Evolutionary conservation across 192 early-diverging fungal genomes (phyloP).

Genomic region (Coemansia sp.): DNA sequence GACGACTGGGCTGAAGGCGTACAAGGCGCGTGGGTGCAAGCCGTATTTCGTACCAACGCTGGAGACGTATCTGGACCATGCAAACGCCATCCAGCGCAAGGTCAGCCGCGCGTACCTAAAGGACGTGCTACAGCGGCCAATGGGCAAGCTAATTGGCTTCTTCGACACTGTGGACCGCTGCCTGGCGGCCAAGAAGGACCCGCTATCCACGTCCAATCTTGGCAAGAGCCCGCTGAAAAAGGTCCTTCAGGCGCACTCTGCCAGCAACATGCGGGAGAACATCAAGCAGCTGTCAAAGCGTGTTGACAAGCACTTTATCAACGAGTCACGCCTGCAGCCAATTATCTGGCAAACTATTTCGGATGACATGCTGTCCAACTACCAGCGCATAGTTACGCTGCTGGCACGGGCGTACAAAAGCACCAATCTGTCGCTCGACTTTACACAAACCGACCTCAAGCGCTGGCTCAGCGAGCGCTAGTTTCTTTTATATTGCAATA

Average conservation of each 20-base stretch:
- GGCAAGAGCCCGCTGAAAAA: conserved; percentile 84
- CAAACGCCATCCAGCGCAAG: conserved; percentile 77
- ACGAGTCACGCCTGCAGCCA: conserved; percentile 77
- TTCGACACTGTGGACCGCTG: conserved; percentile 93
- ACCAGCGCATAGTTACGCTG: conserved; percentile 77
- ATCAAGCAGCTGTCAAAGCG: conserved; percentile 82
- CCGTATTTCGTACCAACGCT: conserved; percentile 36
- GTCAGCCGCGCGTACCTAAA: conserved; percentile 82
- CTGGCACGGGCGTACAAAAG: conserved; percentile 88
- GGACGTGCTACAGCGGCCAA: conserved; percentile 82
- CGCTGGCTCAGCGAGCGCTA: conserved; percentile 49
- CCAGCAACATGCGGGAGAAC: conserved; percentile 68
- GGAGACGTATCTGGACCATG: conserved; percentile 73
- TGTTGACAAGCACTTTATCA: conserved; percentile 93
- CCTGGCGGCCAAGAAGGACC: conserved; percentile 62
- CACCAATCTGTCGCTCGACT: conserved; percentile 76
- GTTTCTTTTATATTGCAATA: too few species aligned
- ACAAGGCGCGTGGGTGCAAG: conserved; percentile 72
- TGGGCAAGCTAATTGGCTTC: conserved; percentile 89
- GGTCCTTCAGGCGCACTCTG: conserved; percentile 79
- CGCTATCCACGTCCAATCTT: conserved; percentile 62
- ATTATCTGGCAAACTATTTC: conserved; percentile 91
- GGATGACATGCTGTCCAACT: conserved; percentile 77
- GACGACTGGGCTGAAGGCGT: conserved; percentile 71
- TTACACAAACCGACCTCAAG: conserved; percentile 60